phyloP scores from a whole-genome alignment of 768 basidiomycete species.

The Boletus subcaerulescens region DNA sequence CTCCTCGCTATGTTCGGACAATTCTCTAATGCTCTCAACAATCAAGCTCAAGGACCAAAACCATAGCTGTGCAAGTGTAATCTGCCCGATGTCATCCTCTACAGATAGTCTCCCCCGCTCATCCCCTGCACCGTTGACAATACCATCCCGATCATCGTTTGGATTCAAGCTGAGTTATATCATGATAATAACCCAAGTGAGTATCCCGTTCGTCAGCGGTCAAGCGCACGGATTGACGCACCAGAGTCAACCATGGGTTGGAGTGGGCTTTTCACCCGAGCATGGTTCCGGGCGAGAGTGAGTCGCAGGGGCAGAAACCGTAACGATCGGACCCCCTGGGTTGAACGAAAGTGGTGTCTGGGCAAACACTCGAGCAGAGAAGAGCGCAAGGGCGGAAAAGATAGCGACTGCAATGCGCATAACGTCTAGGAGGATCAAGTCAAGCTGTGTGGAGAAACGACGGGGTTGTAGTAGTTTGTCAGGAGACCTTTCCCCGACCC shows the following conservation, averaged over 20 bases:
- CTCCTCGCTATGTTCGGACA: not conserved
- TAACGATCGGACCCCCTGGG: not conserved
- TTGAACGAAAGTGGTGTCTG: not conserved
- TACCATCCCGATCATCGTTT: not conserved
- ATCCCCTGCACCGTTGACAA: not conserved
- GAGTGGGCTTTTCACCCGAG: not conserved
- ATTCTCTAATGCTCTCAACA: not conserved
- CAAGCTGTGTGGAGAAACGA: too few relatives aligned
- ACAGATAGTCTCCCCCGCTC: not conserved
- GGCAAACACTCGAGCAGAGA: not conserved
- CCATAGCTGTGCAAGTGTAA: too few relatives aligned
- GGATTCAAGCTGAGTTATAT: too few relatives aligned
- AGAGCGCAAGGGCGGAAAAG: not conserved
- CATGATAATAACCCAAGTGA: not conserved
- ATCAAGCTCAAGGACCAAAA: not conserved
- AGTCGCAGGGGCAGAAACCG: not conserved
- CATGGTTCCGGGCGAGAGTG: not conserved
- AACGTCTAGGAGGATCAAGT: not conserved
- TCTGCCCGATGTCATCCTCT: not conserved
- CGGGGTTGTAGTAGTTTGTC: not conserved
- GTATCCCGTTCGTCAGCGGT: not conserved
- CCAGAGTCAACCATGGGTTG: too few relatives aligned
- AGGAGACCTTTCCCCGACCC: not conserved
- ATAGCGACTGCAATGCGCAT: not conserved
- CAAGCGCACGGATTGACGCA: not conserved